Percentiles rank a stretch among this genome's conserved stretches.
These are phyloP conservation scores for Cordyceps tenuipes DNA, from an alignment of 2,329 filamentous ascomycete species.

Conservation along the genomic window DNA sequence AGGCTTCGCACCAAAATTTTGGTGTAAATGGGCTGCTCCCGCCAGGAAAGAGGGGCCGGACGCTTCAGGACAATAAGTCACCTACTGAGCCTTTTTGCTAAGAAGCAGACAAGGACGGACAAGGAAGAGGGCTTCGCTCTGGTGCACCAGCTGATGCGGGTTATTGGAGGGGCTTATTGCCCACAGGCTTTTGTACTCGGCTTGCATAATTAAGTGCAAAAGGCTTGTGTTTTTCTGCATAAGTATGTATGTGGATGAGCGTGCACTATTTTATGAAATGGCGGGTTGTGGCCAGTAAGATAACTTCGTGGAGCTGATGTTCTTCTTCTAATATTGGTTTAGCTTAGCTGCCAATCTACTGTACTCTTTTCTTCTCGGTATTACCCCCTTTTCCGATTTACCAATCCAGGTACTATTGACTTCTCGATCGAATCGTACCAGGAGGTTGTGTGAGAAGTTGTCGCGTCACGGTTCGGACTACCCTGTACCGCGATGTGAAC, in stretches of 20 bases:
- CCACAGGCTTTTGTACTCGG: background rate
- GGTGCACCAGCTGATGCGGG: background rate
- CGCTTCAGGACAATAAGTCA: background rate
- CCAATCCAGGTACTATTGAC: no score
- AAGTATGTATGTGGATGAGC: background rate
- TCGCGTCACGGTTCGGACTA: no score
- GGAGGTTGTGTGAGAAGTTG: no score
- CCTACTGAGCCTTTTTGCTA: background rate
- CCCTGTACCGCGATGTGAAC: no score
- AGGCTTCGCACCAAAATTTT: slow-evolving; percentile 4
- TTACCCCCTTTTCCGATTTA: no score
- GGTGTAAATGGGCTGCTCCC: slow-evolving; percentile 3
- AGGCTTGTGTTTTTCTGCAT: background rate
- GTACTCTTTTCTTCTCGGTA: no score
- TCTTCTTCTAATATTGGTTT: no score
- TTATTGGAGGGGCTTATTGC: slow-evolving; percentile 5
- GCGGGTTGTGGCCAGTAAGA: background rate
- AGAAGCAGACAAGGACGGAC: background rate
- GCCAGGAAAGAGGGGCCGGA: background rate
- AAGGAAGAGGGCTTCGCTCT: background rate
- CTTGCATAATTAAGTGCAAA: background rate
- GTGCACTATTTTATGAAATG: no score
- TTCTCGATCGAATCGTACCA: no score
- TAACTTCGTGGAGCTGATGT: background rate
- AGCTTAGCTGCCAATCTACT: no score